Conservation (phyloP, 1,139 yeast species). For the Debaryomyces singareniensis region DNA sequence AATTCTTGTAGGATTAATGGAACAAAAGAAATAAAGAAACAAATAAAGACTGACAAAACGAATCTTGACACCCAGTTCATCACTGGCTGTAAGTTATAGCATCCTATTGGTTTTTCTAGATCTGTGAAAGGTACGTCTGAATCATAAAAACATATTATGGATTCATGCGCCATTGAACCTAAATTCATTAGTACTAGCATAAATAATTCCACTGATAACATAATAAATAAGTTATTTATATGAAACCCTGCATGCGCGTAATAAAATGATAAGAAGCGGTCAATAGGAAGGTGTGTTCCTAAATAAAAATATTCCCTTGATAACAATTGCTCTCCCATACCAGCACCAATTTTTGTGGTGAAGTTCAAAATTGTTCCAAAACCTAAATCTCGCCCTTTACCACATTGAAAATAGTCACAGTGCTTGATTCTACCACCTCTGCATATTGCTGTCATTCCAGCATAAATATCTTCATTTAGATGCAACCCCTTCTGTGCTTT, state of each 20-base stretch:
- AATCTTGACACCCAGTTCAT: slow-evolving; percentile 47
- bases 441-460: slow-evolving; percentile 48
- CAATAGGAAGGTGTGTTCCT: slow-evolving; percentile 44
- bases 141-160: slow-evolving; percentile 42
- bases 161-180: slow-evolving; percentile 41
- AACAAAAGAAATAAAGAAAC: slow-evolving; percentile 43
- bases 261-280: slow-evolving; percentile 46
- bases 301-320: slow-evolving; percentile 48
- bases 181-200: slow-evolving; percentile 40
- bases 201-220: slow-evolving; percentile 42
- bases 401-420: slow-evolving; percentile 53
- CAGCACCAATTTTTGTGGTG: slow-evolving; percentile 52
- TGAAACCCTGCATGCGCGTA: slow-evolving; percentile 57
- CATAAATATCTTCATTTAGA: slow-evolving; percentile 51
- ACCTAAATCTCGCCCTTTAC: slow-evolving; percentile 52
- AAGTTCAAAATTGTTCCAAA: slow-evolving; percentile 49
- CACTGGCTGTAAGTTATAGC: slow-evolving; percentile 43
- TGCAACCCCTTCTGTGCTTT: slow-evolving; percentile 52
- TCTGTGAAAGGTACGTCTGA: slow-evolving; percentile 42
- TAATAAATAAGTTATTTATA: slow-evolving; percentile 45
- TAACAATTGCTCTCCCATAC: slow-evolving; percentile 54
- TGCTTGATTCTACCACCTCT: slow-evolving; percentile 52
- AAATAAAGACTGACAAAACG: slow-evolving; percentile 42
- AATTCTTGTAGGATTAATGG: slow-evolving; percentile 48
- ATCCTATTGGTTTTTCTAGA: slow-evolving; percentile 37